Evolutionary conservation across 2,329 filamentous ascomycete species (phyloP), one percentile per base, ranked within the genome.

Genomic region (Sphaerostilbella broomeana): DNA sequence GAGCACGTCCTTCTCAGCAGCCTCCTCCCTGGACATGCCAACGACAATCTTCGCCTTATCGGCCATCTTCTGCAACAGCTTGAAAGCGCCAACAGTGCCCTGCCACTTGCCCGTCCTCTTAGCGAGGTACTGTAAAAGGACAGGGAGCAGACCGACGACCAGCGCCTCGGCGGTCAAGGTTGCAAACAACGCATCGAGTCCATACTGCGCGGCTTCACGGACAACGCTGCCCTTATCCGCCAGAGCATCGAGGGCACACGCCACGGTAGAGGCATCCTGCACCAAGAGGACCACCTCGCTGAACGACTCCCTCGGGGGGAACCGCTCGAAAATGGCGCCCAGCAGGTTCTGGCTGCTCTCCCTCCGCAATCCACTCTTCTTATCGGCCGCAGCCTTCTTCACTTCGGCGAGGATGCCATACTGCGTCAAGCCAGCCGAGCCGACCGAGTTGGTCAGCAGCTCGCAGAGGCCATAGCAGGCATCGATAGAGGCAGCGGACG

Each of bases 51-150:
- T 84, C 27, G 90, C 86, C 71, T 94, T 95, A 59, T 94, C 85
- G 33, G 92, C 92, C 83, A 97, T 94, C 63, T 81, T 86, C 59
- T 92, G 88, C 43, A 98, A 68, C 47, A 97, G 64, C 61, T 84
- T 80, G 58, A 84, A 83, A 31, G 86, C 92, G 45, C 84, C 89
- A 38, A 95, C 86, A 12, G 86, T 86, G 45, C 92, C 92, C 67
- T 98, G 92, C 92, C 92, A 98, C 67, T 98, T 98, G 50, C 86
- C 89, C 12, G 87, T 84, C 56, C 78, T 79, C 66, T 87, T 94
- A 57, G 72, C 71, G 20, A 98, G 72, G 60, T 97, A 97, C 37
- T 73, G 65, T 46, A 72, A 65, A 27, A 98, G 69, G 12, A 78
- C 74, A 3, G 92, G 88, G 36, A 98, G 70, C 28, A 98, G 74